phyloP scores from a whole-genome alignment of 2,329 filamentous ascomycete genomes.

The Alternaria atra region DNA sequence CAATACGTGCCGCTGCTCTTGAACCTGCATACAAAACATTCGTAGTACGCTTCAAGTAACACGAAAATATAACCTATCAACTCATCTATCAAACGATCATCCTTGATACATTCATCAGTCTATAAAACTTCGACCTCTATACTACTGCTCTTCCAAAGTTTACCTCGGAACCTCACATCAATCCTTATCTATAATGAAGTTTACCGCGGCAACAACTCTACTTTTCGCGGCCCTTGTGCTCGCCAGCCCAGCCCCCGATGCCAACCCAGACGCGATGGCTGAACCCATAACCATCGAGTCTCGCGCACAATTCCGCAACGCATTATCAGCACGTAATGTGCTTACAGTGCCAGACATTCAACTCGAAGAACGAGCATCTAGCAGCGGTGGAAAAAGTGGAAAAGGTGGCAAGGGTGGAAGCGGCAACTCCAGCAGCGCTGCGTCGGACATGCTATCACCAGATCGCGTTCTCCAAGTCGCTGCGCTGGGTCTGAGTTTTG shows the following conservation, averaged over 20 bases:
- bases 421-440: conserved; percentile 27
- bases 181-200: conserved; percentile 34
- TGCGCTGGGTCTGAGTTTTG: conserved; percentile 38
- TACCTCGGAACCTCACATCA: not conserved
- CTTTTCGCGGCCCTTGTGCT: conserved; percentile 38
- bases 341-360: conserved; percentile 18
- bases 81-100: not conserved
- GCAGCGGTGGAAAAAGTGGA: not conserved
- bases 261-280: conserved; percentile 23
- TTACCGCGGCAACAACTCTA: conserved; percentile 31
- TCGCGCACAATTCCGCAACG: conserved; percentile 12
- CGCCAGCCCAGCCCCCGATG: conserved; percentile 38
- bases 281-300: conserved; percentile 9
- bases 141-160: not conserved
- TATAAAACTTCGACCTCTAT: not conserved
- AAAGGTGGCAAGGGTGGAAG: conserved; percentile 19
- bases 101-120: not conserved
- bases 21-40: not conserved
- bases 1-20: not conserved
- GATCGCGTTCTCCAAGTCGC: conserved; percentile 36
- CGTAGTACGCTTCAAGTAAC: not conserved
- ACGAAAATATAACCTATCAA: not conserved
- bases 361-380: conserved; percentile 29
- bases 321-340: conserved; percentile 20
- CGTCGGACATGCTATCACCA: conserved; percentile 27